Base-by-base conservation (phyloP, 2,329 filamentous ascomycete species). In the Lithohypha guttulata region DNA sequence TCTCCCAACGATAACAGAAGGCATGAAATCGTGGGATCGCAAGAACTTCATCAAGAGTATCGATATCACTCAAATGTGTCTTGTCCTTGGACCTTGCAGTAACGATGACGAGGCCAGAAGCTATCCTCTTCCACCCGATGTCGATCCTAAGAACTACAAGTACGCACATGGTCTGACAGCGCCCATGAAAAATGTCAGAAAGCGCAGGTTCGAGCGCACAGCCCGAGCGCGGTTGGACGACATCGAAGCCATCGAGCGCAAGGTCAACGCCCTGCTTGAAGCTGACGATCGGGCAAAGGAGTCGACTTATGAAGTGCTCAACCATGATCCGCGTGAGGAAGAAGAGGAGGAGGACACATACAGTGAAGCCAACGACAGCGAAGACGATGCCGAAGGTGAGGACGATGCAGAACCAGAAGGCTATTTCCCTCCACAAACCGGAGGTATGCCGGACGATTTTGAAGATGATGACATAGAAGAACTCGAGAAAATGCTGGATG, bases 11-110 rank as follows among this genome's bases (percentile, higher is more conserved):
- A 83, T 94, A 42, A 79, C 87, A 4, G 86, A 94, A 57, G 81
- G 79, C 6, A 86, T 91, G 81, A 94, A 94, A 67, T 87, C 82
- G 43, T 94, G 85, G 83, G 86, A 93, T 57, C 79, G 79, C 54
- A 85, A 83, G 54, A 74, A 79, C 13, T 85, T 87, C 68, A 85
- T 87, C 66, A 94, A 94, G 63, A 82, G 83, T 6, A 81, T 83
- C 21, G 86, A 94, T 55, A 75, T 93, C 22, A 85, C 81, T 50
- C 85, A 93, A 63, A 93, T 94, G 82, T 71, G 93, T 23, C 64
- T 93, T 6, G 82, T 89, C 1, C 74, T 86, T 42, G 79, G 81
- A 6, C 66, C 62, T 21, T 79, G 89, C 13, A 63, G 68, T 32
- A 78, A 61, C 39, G 79, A 84, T 47, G 63, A 70, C n/a, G 78